Evolutionary conservation across 176 grass and related monocot genomes (phyloP).

Genomic region (Luzula sylvatica): DNA sequence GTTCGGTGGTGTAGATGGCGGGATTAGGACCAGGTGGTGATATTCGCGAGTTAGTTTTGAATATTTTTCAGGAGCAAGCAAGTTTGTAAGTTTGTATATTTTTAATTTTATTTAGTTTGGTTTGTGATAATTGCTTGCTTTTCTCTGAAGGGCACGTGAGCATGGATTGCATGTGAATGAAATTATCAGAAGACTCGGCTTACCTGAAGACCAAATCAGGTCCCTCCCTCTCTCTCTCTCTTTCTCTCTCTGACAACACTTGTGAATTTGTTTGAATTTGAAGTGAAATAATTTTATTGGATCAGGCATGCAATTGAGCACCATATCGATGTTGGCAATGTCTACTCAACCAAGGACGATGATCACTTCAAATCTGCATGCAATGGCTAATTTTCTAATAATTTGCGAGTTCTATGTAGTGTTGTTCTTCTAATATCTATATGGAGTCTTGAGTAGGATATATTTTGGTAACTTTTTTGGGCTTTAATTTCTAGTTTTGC

Average conservation of each 20-base stretch:
- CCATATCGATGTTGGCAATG: constrained; percentile 37
- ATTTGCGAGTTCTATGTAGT: constrained; percentile 5
- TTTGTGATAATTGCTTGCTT: constrained; percentile 7
- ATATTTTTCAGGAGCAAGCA: constrained; percentile 64
- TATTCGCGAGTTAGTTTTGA: constrained; percentile 34
- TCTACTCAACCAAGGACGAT: constrained; percentile 92
- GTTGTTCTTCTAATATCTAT: background rate
- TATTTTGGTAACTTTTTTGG: background rate
- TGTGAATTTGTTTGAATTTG: constrained; percentile 5
- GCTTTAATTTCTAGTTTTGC: background rate
- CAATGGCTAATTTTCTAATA: constrained; percentile 48
- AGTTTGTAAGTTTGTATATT: constrained; percentile 25
- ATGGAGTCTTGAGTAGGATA: background rate
- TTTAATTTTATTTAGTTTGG: constrained; percentile 2
- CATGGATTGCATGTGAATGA: constrained; percentile 47
- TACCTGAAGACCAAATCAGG: constrained; percentile 38
- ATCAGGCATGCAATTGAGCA: constrained; percentile 34
- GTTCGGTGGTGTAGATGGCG: constrained; percentile 22
- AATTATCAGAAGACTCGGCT: constrained; percentile 31
- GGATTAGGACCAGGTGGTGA: constrained; percentile 22
- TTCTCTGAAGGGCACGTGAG: constrained; percentile 35
- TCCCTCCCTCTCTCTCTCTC: constrained; percentile 10
- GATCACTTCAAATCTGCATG: constrained; percentile 51
- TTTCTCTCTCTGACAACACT: background rate
- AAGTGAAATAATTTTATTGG: constrained; percentile 7